Conservation (phyloP, 23 red algal genomes). For the Gracilaria vermiculophylla region DNA sequence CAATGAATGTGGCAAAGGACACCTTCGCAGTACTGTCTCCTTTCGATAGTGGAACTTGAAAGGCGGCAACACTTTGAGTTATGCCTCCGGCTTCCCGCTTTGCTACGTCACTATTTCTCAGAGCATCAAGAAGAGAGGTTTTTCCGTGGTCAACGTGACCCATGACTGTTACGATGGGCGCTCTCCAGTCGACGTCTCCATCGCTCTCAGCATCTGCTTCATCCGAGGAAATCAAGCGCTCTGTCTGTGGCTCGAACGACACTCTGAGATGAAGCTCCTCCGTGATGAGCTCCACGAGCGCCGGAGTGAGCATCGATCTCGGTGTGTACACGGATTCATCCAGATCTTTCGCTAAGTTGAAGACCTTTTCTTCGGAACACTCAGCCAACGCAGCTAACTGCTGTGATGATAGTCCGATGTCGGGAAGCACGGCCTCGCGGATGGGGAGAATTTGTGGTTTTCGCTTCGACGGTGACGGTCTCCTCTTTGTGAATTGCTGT, state of each 20-base stretch:
- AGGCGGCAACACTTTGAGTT: slow-evolving; percentile 92
- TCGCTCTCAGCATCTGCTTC: background rate
- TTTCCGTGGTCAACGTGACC: slow-evolving; percentile 98
- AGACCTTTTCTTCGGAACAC: background rate
- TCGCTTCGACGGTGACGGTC: slow-evolving; percentile 15
- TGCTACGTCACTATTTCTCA: slow-evolving; percentile 71
- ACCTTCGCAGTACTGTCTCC: background rate
- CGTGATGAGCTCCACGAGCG: slow-evolving; percentile 32
- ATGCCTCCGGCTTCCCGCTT: slow-evolving; percentile 88
- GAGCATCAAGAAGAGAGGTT: slow-evolving; percentile 90
- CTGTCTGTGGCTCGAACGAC: slow-evolving; percentile 14
- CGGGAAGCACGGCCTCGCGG: slow-evolving; percentile 40
- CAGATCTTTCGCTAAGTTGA: slow-evolving; percentile 21
- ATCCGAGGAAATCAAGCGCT: background rate
- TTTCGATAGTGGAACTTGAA: slow-evolving; percentile 45
- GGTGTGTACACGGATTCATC: slow-evolving; percentile 25
- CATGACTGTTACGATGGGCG: slow-evolving; percentile 93
- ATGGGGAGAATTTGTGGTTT: background rate
- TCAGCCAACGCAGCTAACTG: slow-evolving; percentile 50
- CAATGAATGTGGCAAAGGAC: slow-evolving; percentile 76
- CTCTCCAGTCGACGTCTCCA: background rate
- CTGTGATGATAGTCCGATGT: slow-evolving; percentile 5
- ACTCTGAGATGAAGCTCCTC: slow-evolving; percentile 26
- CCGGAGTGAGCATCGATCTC: slow-evolving; percentile 36
- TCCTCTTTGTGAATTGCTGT: background rate